These are phyloP conservation scores for Daldinia grandis DNA, from an alignment of 495 filamentous ascomycete genomes.

Conservation along the genomic window DNA sequence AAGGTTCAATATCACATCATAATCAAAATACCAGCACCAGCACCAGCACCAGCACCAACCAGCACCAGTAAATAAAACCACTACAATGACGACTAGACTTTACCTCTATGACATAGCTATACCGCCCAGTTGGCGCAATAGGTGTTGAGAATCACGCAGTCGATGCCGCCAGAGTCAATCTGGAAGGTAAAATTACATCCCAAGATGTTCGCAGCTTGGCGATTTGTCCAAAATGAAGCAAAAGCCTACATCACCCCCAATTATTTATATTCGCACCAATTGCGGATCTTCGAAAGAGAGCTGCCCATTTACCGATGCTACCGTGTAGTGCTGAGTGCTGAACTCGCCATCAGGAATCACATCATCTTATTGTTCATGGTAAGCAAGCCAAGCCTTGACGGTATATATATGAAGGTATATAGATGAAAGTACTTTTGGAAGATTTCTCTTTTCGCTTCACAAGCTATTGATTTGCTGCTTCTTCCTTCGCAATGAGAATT, in stretches of 20 bases:
- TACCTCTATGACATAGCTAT: background rate
- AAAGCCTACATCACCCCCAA: background rate
- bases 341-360: background rate
- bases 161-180: slow-evolving; percentile 18
- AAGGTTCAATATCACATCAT: too few relatives aligned
- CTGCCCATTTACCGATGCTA: background rate
- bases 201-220: slow-evolving; percentile 24
- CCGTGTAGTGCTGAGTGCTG: background rate
- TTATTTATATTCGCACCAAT: background rate
- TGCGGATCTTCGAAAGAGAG: background rate
- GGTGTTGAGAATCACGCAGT: slow-evolving; percentile 20
- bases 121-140: slow-evolving; percentile 11
- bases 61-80: too few relatives aligned
- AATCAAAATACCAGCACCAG: too few relatives aligned
- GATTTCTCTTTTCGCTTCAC: background rate
- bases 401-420: background rate
- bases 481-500: background rate
- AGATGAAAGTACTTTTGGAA: background rate
- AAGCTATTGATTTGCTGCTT: background rate
- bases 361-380: background rate
- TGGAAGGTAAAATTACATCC: slow-evolving; percentile 21
- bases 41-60: too few relatives aligned
- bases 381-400: background rate
- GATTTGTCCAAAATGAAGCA: background rate
- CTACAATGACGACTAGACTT: background rate